Evolutionary conservation across 306 rosid genomes (phyloP).

Genomic region (Carpinus viminea): DNA sequence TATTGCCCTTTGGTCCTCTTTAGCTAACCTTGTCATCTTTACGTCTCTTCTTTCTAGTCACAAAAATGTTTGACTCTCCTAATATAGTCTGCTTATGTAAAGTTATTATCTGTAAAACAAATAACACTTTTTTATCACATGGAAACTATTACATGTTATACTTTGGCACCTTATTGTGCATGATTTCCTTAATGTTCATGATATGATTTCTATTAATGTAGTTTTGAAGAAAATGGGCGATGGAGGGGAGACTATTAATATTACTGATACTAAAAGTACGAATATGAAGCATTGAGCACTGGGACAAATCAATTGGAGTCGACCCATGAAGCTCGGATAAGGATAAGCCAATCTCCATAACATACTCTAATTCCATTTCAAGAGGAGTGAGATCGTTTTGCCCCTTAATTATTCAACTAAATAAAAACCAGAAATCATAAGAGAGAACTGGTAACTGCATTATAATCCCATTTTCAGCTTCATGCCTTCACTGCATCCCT

Average conservation of each 20-base stretch:
- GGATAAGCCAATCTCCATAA: background rate
- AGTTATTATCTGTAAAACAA: background rate
- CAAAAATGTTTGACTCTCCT: background rate
- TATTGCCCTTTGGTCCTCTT: background rate
- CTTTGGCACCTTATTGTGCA: background rate
- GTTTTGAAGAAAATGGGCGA: background rate
- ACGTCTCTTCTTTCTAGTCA: background rate
- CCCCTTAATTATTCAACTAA: background rate
- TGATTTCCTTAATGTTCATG: background rate
- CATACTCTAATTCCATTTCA: background rate
- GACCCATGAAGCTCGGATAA: background rate
- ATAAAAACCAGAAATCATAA: background rate
- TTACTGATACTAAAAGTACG: background rate
- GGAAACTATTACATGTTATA: background rate
- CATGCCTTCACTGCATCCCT: conserved; percentile 8
- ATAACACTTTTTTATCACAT: background rate
- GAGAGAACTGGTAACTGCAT: background rate
- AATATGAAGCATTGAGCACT: background rate
- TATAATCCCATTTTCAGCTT: background rate
- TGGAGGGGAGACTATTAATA: background rate
- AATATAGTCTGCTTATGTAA: background rate
- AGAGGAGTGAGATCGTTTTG: background rate
- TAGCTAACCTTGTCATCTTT: background rate
- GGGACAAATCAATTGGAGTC: background rate
- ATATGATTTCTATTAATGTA: background rate